Evolutionary conservation across 495 filamentous ascomycete genomes (phyloP), one percentile per base, ranked within the genome.

Genomic region (Terfezia boudieri): DNA sequence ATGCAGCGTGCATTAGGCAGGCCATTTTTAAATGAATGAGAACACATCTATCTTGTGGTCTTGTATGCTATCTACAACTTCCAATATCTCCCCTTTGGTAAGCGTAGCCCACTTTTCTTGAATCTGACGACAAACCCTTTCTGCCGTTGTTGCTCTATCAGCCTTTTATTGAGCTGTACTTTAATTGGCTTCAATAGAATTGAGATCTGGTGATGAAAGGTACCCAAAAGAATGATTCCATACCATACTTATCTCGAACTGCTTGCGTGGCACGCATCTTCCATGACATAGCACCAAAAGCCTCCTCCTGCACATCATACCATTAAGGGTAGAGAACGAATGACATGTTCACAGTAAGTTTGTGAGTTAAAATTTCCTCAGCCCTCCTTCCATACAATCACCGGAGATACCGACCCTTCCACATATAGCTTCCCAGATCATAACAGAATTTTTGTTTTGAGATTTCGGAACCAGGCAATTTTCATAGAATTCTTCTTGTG

Each of bases 61-160:
- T 14, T 48, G 49, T 22, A 58, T 56, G 32, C 35, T 51, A 55
- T 58, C 36, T 16, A 58, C 10, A 17, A 56, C 52, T 5, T 9
- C 20, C 16, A 55, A 11, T 8, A 55, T 41, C 11, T 55, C 53
- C 2, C n/a, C 49, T 9, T 1, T n/a, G 2, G 37, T 35, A 8
- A 58, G 23, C 8, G 11, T 41, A 16, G 52, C 6, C 49, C 49
- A 58, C 37, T 52, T 22, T 22, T 53, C 36, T 32, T 36, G 46
- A 49, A 56, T 55, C 0, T 22, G 14, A 12, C 17, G 35, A 5
- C 36, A 49, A 26, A 58, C 54, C 8, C 4, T 53, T 11, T 8
- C 7, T 10, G 11, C 37, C 1, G 52, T 10, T 17, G 41, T 46
- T 14, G 41, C 14, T 20, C 41, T 4, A 46, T 14, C 14, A 46